Base-by-base conservation (phyloP, 164 flowering plant genomes). In the Vitis vinifera region DNA sequence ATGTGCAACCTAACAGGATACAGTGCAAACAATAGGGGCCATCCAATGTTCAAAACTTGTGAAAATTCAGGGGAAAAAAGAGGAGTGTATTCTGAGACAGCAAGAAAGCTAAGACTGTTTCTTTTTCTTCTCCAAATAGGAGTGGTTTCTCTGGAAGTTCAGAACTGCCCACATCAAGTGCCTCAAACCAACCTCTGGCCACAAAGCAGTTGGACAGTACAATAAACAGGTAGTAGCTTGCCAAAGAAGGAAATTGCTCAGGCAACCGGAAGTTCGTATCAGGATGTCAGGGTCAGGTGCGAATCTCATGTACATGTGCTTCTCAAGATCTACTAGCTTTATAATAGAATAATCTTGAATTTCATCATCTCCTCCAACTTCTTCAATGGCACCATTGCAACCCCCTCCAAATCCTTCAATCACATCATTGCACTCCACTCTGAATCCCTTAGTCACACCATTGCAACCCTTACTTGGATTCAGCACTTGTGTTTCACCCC, bases 221-320 rank as follows among this genome's bases (percentile, higher is more conserved):
- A 93, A 79, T 8, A 75, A 63, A 68, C 83, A 80, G 62, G 51
- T 50, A 2, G 81, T 56, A 59, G 84, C 80, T 75, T 93, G 97
- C 98, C 98, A 93, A 2, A 91, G 79, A 47, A 93, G 87, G 67
- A 89, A 93, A 81, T 93, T 93, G 82, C 98, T 93, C 73, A 93
- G 68, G n/a, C 94, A 85, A 14, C 98, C 94, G 0, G 97, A 88
- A 59, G 84, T 88, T 23, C 95, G 80, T 13, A 93, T 53, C 68
- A 93, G 37, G 55, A 93, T 83, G 63, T 93, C 92, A 0, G 93
- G 94, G 53, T 87, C 89, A 17, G 98, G 97, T 23, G 77, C 84
- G 10, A 81, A 80, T 1, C 77, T 68, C 85, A 84, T 85, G 71
- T 87, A 86, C 89, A 89, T 81, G 65, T 87, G 80, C 74, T 66